Evolutionary conservation across 768 basidiomycete species (phyloP), one percentile per base, ranked within the genome.

Genomic region (Boletales sp.): DNA sequence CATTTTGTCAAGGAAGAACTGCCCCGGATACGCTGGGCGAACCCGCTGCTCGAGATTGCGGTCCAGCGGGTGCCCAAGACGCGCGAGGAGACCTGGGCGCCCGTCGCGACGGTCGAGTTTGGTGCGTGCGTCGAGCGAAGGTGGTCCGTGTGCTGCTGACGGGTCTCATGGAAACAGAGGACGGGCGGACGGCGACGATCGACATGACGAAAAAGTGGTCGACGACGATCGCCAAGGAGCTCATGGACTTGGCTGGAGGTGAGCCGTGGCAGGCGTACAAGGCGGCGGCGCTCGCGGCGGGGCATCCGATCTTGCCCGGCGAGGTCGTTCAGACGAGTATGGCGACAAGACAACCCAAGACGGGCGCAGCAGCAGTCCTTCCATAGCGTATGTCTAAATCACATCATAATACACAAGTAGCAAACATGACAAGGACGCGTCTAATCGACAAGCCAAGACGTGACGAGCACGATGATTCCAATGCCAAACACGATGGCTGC

Each of bases 1-100:
- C 83, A 89, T 72, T 91, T 92, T 55, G 76, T 86, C 35, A 87
- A 86, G 61, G 82, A 91, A 36, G 77, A 87, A n/a, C 69, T 92
- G 0, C 87, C 86, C 1, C 75, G 86, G 30, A 86, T 92, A 73
- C 84, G 81, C 11, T 90, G 80, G 65, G 84, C 81, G 2, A 91
- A 92, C 58, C 88, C 89, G 0, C 64, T 73, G 8, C 58, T 91
- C 21, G 72, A 78, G 30, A 82, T 92, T 33, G 68, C 77, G 31
- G 78, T 90, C 0, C 73, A 76, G 55, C 82, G 74, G 51, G 66
- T 74, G 39, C 70, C 66, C 31, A 87, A 87, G 67, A 69, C 73
- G 10, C 66, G 68, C 47, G 66, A 76, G 17, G 84, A 85, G 15
- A 62, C 57, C 1, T 87, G 81, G 84, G 71, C 71, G 46, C 81